These are phyloP conservation scores for Mychonastes homosphaera DNA, from an alignment of 139 green algal species.

Conservation along the genomic window DNA sequence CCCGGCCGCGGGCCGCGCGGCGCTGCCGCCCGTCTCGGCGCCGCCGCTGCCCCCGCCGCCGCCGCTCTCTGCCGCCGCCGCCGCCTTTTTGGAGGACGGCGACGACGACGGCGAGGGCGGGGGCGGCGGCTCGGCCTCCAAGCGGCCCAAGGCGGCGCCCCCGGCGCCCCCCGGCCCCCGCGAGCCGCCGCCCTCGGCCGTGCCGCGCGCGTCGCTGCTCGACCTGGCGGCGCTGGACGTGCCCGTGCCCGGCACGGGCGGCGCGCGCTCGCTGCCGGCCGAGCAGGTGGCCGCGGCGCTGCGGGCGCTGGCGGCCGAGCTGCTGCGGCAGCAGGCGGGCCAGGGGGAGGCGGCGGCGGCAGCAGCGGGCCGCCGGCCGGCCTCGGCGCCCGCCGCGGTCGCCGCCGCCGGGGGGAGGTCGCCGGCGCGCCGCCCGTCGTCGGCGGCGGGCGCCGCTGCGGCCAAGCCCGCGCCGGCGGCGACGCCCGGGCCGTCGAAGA, in stretches of 20 bases:
- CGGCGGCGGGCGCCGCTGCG: no score
- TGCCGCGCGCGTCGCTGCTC: not conserved
- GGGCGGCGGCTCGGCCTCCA: not conserved
- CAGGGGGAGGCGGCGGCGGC: not conserved
- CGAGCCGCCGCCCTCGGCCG: constrained; percentile 1
- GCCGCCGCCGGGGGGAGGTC: no score
- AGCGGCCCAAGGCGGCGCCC: not conserved
- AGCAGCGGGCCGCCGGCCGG: no score
- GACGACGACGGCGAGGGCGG: not conserved
- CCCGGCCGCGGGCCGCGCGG: no score
- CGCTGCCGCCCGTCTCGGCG: not conserved
- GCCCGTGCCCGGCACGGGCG: no score
- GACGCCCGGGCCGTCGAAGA: no score
- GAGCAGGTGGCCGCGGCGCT: not conserved
- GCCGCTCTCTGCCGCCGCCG: constrained; percentile 2
- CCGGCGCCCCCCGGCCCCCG: not conserved
- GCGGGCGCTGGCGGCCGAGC: not conserved
- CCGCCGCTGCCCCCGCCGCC: not conserved
- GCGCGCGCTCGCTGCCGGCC: no score
- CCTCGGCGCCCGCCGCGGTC: no score
- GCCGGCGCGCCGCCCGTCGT: no score
- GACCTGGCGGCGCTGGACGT: not conserved
- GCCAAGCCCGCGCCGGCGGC: no score
- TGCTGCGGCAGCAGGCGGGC: not conserved
- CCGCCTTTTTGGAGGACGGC: not conserved